Evolutionary conservation across 805 yeast species (phyloP).

Genomic region (Yarrowia deformans): DNA sequence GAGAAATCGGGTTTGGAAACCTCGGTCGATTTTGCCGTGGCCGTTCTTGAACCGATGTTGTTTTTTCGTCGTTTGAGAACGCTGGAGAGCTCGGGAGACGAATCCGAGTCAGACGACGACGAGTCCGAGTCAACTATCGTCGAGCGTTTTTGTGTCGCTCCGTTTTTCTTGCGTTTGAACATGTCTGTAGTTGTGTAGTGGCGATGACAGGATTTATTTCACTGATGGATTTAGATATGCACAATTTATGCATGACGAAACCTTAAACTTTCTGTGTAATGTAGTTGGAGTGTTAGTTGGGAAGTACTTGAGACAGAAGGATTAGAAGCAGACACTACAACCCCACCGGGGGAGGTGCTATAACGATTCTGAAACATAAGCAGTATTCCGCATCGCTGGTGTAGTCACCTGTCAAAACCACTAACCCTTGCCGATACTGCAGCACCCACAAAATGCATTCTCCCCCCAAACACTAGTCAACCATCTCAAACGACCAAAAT

Average conservation of each 20-base stretch:
- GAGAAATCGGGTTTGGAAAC: conserved; percentile 5
- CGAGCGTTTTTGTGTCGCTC: neutral
- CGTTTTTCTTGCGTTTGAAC: conserved; percentile 15
- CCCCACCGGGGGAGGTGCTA: too few relatives aligned
- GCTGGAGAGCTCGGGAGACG: neutral
- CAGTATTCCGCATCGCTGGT: too few relatives aligned
- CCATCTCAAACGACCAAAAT: too few relatives aligned
- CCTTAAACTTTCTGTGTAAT: too few relatives aligned
- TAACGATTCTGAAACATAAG: too few relatives aligned
- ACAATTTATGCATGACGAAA: neutral
- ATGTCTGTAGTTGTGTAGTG: neutral
- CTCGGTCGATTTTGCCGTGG: neutral
- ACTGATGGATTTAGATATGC: neutral
- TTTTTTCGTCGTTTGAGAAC: neutral
- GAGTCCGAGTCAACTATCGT: conserved; percentile 2
- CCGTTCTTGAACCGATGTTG: too few relatives aligned
- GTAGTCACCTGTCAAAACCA: too few relatives aligned
- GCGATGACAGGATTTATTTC: neutral
- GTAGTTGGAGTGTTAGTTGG: too few relatives aligned
- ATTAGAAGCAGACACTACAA: too few relatives aligned
- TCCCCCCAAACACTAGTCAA: too few relatives aligned
- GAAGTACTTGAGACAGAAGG: neutral
- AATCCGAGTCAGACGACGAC: neutral
- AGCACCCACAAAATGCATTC: too few relatives aligned
- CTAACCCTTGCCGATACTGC: too few relatives aligned